These are phyloP conservation scores for Pisolithus sp. DNA, from an alignment of 768 basidiomycete species.

Conservation along the genomic window DNA sequence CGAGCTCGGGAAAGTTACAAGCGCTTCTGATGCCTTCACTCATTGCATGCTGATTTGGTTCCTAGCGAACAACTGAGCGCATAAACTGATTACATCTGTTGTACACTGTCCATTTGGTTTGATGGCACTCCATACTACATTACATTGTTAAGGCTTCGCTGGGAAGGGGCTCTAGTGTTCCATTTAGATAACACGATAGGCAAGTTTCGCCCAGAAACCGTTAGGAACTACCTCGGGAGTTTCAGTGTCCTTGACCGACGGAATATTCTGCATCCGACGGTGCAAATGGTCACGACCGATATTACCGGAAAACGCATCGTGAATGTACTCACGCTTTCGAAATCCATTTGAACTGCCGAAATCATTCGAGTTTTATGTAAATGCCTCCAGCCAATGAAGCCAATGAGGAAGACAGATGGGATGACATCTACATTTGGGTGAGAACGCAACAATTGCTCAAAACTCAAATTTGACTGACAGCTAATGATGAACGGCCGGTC, in stretches of 20 bases:
- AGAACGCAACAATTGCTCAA: neutral
- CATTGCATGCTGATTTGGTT: too few species aligned
- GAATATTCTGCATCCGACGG: constrained; percentile 4
- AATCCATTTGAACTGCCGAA: neutral
- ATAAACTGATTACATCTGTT: too few species aligned
- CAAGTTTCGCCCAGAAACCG: constrained; percentile 7
- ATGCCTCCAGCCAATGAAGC: neutral
- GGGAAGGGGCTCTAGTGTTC: neutral
- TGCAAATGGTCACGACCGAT: neutral
- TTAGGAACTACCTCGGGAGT: neutral
- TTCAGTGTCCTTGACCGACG: constrained; percentile 6
- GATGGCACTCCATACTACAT: too few species aligned
- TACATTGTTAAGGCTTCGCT: too few species aligned
- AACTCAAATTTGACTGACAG: neutral
- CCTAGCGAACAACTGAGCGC: too few species aligned
- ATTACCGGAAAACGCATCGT: neutral
- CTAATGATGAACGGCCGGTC: neutral
- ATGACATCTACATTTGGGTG: neutral
- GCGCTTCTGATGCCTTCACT: too few species aligned
- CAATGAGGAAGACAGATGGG: neutral
- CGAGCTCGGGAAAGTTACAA: too few species aligned
- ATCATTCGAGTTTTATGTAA: neutral
- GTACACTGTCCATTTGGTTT: too few species aligned
- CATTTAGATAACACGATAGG: neutral
- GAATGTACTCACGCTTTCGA: neutral